Base-by-base conservation (phyloP, 148 eudicot species). In the Suaeda aralocaspica region DNA sequence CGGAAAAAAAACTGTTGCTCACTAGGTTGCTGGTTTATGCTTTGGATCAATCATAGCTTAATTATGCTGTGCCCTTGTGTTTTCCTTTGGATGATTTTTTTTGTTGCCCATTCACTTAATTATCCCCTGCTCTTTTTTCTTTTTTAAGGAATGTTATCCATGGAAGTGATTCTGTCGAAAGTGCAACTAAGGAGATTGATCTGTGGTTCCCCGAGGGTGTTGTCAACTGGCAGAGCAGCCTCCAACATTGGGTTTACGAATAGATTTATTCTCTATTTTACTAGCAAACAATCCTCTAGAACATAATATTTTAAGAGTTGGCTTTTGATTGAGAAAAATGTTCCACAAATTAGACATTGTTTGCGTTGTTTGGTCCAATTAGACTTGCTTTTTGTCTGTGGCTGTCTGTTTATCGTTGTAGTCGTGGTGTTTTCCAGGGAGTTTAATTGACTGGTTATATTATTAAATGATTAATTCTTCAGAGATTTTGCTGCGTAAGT, bases 131-230 rank as follows among this genome's bases (percentile, higher is more conserved):
- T 15, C n/a, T 46, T 16, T 29, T 48, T 49, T 46, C 8, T 52
- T 0, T 67, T 0, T 67, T 67, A 80, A 90, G 98, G 72, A 93
- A 91, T 51, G 86, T 93, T 18, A 93, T 93, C 76, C 96, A 90
- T 31, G 98, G 98, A 34, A 93, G 98, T 56, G 94, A 93, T 65
- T 69, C 92, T 19, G 88, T 90, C 31, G 96, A 90, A 70, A 93
- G 92, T n/a, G 98, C 85, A 22, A 83, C 74, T 61, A 87, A 93
- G 56, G 98, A 93, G 86, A 93, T 93, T 72, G 92, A 86, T 19
- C 82, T 93, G 42, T 90, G 98, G 96, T 93, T 90, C 85, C 95
- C 95, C 0, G 92, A 93, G 74, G 92, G 98, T 9, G 51, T 75
- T 26, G 88, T 85, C 14, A 70, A 77, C 77, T 88, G 96, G 98